Evolutionary conservation across 2,329 filamentous ascomycete species (phyloP).

Genomic region (Coniochaeta sp.): DNA sequence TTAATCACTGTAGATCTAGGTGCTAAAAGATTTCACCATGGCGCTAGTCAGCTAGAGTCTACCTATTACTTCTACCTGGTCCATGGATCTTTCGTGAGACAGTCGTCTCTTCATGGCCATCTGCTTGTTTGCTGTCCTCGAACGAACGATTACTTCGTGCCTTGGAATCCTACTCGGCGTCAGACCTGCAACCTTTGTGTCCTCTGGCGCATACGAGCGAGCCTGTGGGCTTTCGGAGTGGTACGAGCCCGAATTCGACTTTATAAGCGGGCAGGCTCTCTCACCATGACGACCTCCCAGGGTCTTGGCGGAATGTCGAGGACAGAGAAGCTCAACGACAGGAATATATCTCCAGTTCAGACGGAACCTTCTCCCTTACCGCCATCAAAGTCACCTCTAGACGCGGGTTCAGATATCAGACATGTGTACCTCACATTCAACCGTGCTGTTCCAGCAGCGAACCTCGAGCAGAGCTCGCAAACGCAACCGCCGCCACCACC

Average conservation of each 20-base stretch:
- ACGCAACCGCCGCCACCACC: conserved; percentile 18
- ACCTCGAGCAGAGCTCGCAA: conserved; percentile 8
- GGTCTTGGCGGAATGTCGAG: neutral
- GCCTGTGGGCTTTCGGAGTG: neutral
- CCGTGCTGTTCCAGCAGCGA: conserved; percentile 25
- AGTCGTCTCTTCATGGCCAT: neutral
- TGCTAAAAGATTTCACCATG: neutral
- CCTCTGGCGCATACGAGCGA: neutral
- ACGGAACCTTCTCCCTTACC: neutral
- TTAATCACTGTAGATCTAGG: neutral
- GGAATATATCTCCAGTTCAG: neutral
- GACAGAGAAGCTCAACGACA: neutral
- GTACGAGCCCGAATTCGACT: neutral
- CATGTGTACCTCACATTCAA: conserved; percentile 33
- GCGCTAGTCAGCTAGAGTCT: neutral
- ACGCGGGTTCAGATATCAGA: conserved; percentile 18
- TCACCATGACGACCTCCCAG: neutral
- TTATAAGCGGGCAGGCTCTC: neutral
- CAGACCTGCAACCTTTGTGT: neutral
- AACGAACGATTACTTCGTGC: neutral
- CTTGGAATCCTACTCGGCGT: neutral
- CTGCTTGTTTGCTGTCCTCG: neutral
- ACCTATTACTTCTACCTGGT: neutral
- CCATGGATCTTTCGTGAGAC: neutral
- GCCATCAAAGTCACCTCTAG: neutral